Conservation (phyloP, 2,329 filamentous ascomycete genomes). For the Talaromyces sp. region DNA sequence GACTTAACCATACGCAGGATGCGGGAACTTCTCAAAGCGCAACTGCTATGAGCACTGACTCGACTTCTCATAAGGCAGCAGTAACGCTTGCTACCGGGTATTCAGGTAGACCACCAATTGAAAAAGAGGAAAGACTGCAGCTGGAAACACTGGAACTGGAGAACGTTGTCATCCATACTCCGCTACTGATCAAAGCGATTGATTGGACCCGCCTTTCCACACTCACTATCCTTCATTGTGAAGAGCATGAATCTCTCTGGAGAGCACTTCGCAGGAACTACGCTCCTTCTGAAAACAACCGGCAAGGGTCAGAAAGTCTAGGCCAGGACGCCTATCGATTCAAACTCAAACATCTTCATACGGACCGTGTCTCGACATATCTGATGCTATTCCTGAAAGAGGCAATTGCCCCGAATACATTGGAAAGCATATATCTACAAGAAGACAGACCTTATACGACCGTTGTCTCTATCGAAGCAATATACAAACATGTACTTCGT, state of each 20-base stretch:
- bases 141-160: conserved; percentile 73
- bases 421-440: conserved; percentile 76
- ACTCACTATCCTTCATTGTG: conserved; percentile 70
- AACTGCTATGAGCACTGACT: neutral
- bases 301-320: neutral
- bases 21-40: neutral
- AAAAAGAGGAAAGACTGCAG: conserved; percentile 48
- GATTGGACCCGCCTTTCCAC: conserved; percentile 71
- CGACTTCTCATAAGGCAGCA: neutral
- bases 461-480: conserved; percentile 62
- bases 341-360: conserved; percentile 69
- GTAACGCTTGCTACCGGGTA: neutral
- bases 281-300: conserved; percentile 38
- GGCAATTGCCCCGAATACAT: conserved; percentile 69
- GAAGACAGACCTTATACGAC: conserved; percentile 57
- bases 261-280: conserved; percentile 64
- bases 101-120: neutral
- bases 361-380: conserved; percentile 65
- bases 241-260: conserved; percentile 71
- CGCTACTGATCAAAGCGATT: conserved; percentile 65
- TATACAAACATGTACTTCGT: conserved; percentile 66
- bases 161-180: conserved; percentile 67
- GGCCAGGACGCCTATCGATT: conserved; percentile 54
- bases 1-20: conserved; percentile 5
- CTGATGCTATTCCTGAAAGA: conserved; percentile 73